These are phyloP conservation scores for Macadamia integrifolia DNA, from an alignment of 164 flowering plant species.

Conservation along the genomic window DNA sequence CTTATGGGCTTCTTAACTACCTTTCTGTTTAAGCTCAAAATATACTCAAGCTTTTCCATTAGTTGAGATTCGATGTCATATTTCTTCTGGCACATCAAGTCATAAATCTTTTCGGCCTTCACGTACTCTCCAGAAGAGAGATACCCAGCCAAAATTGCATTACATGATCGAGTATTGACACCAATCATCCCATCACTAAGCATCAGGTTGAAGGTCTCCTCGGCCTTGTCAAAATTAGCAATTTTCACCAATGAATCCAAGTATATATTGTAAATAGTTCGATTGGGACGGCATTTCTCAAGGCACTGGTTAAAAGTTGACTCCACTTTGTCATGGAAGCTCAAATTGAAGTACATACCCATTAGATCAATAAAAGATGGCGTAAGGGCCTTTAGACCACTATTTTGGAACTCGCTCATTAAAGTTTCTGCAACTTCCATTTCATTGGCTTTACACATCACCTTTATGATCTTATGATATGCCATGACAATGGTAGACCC, in stretches of 20 bases:
- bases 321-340: constrained; percentile 64
- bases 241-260: constrained; percentile 63
- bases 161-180: constrained; percentile 58
- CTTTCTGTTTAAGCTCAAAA: constrained; percentile 53
- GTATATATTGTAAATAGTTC: constrained; percentile 53
- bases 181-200: constrained; percentile 46
- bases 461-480: constrained; percentile 78
- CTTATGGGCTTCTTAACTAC: constrained; percentile 41
- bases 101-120: constrained; percentile 68
- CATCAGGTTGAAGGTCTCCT: constrained; percentile 69
- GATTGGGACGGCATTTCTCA: constrained; percentile 58
- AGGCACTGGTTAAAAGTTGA: constrained; percentile 51
- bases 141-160: constrained; percentile 58
- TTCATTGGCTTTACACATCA: constrained; percentile 61
- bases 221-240: constrained; percentile 60
- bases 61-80: constrained; percentile 54
- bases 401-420: constrained; percentile 61
- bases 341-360: constrained; percentile 53
- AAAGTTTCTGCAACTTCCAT: constrained; percentile 63
- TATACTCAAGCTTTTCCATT: constrained; percentile 59
- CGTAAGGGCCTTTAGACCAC: constrained; percentile 63
- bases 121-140: constrained; percentile 39
- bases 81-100: constrained; percentile 73
- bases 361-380: constrained; percentile 59
- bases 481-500: constrained; percentile 45